Evolutionary conservation across 495 filamentous ascomycete species (phyloP).

Genomic region (Margaritispora aquatica): DNA sequence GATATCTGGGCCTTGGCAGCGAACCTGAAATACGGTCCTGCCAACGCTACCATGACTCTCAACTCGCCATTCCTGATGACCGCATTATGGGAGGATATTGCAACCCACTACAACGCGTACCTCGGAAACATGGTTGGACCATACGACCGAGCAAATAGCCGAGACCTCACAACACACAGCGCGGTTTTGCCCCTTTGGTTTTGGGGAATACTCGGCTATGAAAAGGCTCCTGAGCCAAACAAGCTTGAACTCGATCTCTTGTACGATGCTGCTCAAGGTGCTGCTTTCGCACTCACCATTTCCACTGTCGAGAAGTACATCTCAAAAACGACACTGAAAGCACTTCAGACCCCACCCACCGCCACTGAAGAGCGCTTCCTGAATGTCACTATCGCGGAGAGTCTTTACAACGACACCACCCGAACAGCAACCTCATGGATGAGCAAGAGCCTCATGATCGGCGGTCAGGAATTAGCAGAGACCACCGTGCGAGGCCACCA

Average conservation of each 20-base stretch:
- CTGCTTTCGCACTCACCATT: slow-evolving; percentile 24
- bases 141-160: slow-evolving; percentile 27
- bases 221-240: slow-evolving; percentile 24
- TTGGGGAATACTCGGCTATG: slow-evolving; percentile 27
- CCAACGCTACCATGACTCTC: slow-evolving; percentile 17
- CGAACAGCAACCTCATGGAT: slow-evolving; percentile 26
- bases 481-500: slow-evolving; percentile 21
- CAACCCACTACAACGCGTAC: slow-evolving; percentile 27
- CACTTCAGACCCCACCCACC: slow-evolving; percentile 3
- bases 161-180: slow-evolving; percentile 26
- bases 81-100: slow-evolving; percentile 25
- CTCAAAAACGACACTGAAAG: slow-evolving; percentile 3
- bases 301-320: slow-evolving; percentile 21
- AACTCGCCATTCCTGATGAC: slow-evolving; percentile 21
- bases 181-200: slow-evolving; percentile 26
- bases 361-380: slow-evolving; percentile 21
- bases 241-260: slow-evolving; percentile 24
- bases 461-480: slow-evolving; percentile 24
- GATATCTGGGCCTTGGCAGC: slow-evolving; percentile 27
- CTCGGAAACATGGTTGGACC: slow-evolving; percentile 15
- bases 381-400: slow-evolving; percentile 23
- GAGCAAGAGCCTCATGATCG: slow-evolving; percentile 27
- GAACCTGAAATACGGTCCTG: slow-evolving; percentile 25
- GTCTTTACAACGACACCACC: slow-evolving; percentile 16
- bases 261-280: slow-evolving; percentile 25